Base-by-base conservation (phyloP, 805 yeast genomes). In the Candida lessepsii region DNA sequence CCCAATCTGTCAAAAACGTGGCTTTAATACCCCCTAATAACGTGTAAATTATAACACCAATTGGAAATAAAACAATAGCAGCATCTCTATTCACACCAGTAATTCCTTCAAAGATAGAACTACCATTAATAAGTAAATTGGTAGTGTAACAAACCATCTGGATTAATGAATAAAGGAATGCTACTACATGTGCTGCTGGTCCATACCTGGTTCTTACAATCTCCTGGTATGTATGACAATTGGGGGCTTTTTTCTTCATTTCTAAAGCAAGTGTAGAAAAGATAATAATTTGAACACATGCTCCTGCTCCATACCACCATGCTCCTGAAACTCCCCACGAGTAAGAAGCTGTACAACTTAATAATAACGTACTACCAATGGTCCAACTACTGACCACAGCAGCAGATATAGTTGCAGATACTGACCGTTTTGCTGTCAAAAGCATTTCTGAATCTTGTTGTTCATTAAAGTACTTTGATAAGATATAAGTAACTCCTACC, bases 21-120 rank as follows among this genome's bases (percentile, higher is more conserved):
- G 95, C 89, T 54, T 81, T 84, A 53, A 86, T 73, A 50, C 95
- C 95, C 50, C 95, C 95, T 52, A 83, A 80, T 38, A 84, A 60
- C 2, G 91, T 84, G 61, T 85, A 86, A 27, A 82, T 59, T 38
- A 83, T 73, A 33, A 84, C 88, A 54, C 90, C 90, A 13, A 71
- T 45, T 3, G 78, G 77, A 3, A 73, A 50, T 16, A 74, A 51
- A 46, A 72, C 63, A 29, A 66, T 60, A 2, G 75, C 71, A 10
- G 78, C 78, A 21, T 66, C 67, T 27, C 62, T 58, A 42, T 68
- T 61, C 62, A 72, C 68, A 5, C 76, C 77, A 6, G 76, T 67
- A 10, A 63, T 45, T 9, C 57, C 64, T 19, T 60, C 44, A 44
- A 71, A 57, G 5, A 64, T 71, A 37, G 66, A 71, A 17, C 75